Percentiles rank a stretch among this genome's conserved stretches.
Evolutionary conservation across 2,329 filamentous ascomycete genomes (phyloP).

Genomic region (Lasiodiplodia gonubiensis): DNA sequence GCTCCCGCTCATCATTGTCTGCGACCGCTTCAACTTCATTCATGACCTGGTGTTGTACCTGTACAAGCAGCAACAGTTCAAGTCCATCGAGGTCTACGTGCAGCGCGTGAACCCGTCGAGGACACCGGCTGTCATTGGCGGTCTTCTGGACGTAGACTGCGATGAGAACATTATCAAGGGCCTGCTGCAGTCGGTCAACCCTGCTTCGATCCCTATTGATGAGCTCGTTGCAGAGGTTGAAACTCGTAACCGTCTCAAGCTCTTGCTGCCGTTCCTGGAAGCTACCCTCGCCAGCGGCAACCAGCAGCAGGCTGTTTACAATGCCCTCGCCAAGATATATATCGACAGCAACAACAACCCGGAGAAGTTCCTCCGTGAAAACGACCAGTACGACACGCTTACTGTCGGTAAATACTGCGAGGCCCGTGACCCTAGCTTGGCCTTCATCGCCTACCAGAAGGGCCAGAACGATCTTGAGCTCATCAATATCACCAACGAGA

Average conservation of each 20-base stretch:
- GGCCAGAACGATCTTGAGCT: constrained; percentile 97
- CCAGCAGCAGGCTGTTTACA: constrained; percentile 95
- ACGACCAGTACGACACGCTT: constrained; percentile 93
- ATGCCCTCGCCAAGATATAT: constrained; percentile 98
- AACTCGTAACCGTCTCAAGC: constrained; percentile 90
- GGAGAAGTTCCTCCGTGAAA: constrained; percentile 96
- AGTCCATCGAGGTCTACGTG: constrained; percentile 97
- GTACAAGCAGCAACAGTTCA: constrained; percentile 99
- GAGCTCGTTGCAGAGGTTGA: constrained; percentile 96
- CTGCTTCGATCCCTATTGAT: constrained; percentile 87
- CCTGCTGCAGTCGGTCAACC: constrained; percentile 82
- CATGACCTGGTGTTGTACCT: constrained; percentile 95
- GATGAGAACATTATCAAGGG: constrained; percentile 96
- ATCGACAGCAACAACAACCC: constrained; percentile 99
- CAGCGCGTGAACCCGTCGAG: constrained; percentile 93
- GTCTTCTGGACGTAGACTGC: constrained; percentile 93
- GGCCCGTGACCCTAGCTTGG: constrained; percentile 95
- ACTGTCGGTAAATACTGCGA: constrained; percentile 97
- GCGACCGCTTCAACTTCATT: constrained; percentile 98
- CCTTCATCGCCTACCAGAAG: constrained; percentile 93
- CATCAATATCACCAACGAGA: constrained; percentile 98
- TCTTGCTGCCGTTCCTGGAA: constrained; percentile 94
- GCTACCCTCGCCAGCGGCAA: constrained; percentile 86
- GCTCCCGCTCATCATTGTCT: constrained; percentile 95
- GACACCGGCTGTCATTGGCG: constrained; percentile 91